Evolutionary conservation across 31 red algal genomes (phyloP).

Genomic region (Porphyra umbilicalis): DNA sequence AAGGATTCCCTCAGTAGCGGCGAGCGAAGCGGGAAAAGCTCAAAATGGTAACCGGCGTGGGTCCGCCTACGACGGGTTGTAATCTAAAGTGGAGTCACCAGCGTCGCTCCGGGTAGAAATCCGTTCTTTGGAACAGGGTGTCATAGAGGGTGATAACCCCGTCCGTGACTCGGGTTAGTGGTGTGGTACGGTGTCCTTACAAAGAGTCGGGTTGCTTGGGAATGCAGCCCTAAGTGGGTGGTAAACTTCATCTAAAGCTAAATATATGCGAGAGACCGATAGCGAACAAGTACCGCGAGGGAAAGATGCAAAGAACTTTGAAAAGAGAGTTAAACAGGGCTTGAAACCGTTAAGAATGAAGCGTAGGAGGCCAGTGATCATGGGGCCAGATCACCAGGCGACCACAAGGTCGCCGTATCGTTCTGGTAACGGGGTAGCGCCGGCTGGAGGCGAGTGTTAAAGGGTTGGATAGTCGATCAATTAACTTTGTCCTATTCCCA

Average conservation of each 20-base stretch:
- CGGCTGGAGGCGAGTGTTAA: too few relatives aligned
- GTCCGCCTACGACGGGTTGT: slow-evolving; percentile 4
- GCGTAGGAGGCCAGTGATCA: slow-evolving; percentile 20
- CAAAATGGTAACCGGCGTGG: slow-evolving; percentile 12
- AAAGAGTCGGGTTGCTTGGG: slow-evolving; percentile 33
- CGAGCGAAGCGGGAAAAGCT: slow-evolving; percentile 35
- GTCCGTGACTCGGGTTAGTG: slow-evolving; percentile 4
- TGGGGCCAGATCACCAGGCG: too few relatives aligned
- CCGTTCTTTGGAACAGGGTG: too few relatives aligned
- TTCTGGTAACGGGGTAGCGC: too few relatives aligned
- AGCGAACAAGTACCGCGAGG: slow-evolving; percentile 53
- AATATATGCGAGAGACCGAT: slow-evolving; percentile 44
- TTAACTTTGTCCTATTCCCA: too few relatives aligned
- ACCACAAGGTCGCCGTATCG: too few relatives aligned
- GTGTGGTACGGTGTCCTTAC: slow-evolving; percentile 4
- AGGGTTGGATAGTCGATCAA: too few relatives aligned
- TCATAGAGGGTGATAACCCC: slow-evolving; percentile 30
- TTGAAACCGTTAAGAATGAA: slow-evolving; percentile 45
- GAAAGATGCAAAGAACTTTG: slow-evolving; percentile 50
- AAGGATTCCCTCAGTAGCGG: slow-evolving; percentile 39
- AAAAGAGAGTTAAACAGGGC: slow-evolving; percentile 38
- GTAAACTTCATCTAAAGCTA: slow-evolving; percentile 41
- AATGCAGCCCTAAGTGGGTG: slow-evolving; percentile 44
- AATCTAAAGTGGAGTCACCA: neutral
- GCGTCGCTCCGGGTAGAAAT: slow-evolving; percentile 1